Conservation (phyloP, 805 yeast genomes). For the Wickerhamiella australiensis region DNA sequence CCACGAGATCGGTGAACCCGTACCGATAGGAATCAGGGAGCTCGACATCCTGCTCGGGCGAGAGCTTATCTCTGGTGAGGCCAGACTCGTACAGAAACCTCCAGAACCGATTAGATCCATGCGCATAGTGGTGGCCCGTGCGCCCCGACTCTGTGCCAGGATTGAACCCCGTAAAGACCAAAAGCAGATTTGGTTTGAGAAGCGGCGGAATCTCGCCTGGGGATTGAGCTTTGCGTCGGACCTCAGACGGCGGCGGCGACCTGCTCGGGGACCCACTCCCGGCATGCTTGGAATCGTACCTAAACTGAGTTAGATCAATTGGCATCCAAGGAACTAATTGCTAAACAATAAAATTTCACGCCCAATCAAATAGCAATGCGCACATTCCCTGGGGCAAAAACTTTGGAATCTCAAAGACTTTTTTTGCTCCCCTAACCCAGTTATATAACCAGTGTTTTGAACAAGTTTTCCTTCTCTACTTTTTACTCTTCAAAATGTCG, state of each 20-base stretch:
- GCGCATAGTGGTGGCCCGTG: conserved; percentile 62
- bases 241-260: conserved; percentile 1
- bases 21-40: conserved; percentile 36
- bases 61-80: conserved; percentile 30
- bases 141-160: conserved; percentile 55
- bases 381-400: background rate
- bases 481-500: background rate
- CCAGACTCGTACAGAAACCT: conserved; percentile 43
- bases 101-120: conserved; percentile 59
- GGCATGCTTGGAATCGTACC: background rate
- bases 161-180: conserved; percentile 59
- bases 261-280: no score
- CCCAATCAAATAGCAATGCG: background rate
- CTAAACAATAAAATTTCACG: background rate
- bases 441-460: conserved; percentile 8
- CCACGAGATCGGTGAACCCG: conserved; percentile 63
- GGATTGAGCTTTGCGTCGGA: background rate
- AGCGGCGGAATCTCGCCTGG: conserved; percentile 18
- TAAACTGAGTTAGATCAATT: background rate
- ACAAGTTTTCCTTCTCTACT: background rate
- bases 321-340: background rate
- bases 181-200: conserved; percentile 25
- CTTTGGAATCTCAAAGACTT: no score
- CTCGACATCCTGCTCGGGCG: conserved; percentile 32
- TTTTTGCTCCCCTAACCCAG: conserved; percentile 10